Percentiles rank a stretch among this genome's conserved stretches.
Evolutionary conservation across 2,329 filamentous ascomycete species (phyloP).

Genomic region (Parafenestella ontariensis): DNA sequence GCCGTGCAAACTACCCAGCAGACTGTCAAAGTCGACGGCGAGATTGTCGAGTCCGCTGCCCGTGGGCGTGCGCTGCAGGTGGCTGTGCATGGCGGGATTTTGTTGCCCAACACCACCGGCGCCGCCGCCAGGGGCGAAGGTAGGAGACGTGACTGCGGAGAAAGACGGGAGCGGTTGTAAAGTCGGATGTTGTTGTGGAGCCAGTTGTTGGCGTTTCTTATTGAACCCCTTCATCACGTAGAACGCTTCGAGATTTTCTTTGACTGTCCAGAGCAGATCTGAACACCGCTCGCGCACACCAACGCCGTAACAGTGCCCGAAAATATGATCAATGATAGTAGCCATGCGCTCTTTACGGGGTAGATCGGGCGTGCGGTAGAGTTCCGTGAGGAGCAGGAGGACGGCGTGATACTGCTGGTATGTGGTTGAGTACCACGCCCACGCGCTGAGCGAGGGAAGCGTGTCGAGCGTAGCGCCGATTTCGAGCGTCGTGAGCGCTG

Average conservation of each 20-base stretch:
- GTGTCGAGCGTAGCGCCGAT: conserved; percentile 50
- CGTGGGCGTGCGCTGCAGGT: conserved; percentile 33
- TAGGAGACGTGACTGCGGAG: conserved; percentile 14
- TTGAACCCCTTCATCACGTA: conserved; percentile 49
- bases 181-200: conserved; percentile 38
- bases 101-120: not conserved
- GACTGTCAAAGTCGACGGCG: conserved; percentile 43
- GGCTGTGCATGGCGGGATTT: conserved; percentile 18
- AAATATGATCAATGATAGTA: conserved; percentile 50
- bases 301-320: conserved; percentile 49
- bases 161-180: conserved; percentile 32
- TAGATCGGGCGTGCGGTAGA: conserved; percentile 47
- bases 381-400: conserved; percentile 46
- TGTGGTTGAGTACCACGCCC: conserved; percentile 49
- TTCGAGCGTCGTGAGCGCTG: conserved; percentile 46
- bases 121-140: not conserved
- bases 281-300: conserved; percentile 44
- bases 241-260: conserved; percentile 49
- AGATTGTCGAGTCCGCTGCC: conserved; percentile 28
- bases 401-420: conserved; percentile 50
- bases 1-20: conserved; percentile 37
- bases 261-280: conserved; percentile 46
- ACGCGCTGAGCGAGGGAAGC: conserved; percentile 42
- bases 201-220: conserved; percentile 31
- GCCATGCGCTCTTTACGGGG: conserved; percentile 46